Evolutionary conservation across 2,329 filamentous ascomycete species (phyloP).

Genomic region (Colletotrichum orbiculare): DNA sequence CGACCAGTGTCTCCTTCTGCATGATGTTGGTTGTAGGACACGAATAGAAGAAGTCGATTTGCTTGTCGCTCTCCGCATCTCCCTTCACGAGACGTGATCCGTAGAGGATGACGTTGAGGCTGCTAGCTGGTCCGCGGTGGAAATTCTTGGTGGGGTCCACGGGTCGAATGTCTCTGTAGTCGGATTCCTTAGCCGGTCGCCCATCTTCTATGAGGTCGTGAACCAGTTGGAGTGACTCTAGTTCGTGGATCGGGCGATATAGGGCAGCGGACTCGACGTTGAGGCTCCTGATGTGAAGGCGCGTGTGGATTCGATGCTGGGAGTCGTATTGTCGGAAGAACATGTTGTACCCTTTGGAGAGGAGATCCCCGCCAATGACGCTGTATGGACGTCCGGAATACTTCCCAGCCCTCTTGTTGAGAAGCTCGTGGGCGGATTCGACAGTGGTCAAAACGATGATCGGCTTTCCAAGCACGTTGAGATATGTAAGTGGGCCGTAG

Average conservation of each 20-base stretch:
- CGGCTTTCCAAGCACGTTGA: not conserved
- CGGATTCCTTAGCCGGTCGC: not conserved
- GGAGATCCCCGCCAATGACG: not conserved
- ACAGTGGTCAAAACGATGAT: constrained; percentile 17
- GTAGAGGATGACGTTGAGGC: constrained; percentile 7
- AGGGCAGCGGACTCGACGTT: not conserved
- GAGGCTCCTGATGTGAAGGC: constrained; percentile 7
- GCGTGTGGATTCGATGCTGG: constrained; percentile 8
- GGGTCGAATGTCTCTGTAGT: not conserved
- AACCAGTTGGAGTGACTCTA: constrained; percentile 18
- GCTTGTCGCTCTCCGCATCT: not conserved
- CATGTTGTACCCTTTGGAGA: constrained; percentile 9
- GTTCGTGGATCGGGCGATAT: constrained; percentile 1
- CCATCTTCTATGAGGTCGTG: constrained; percentile 7
- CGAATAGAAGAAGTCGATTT: constrained; percentile 6
- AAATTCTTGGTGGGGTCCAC: not conserved
- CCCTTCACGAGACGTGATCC: constrained; percentile 15
- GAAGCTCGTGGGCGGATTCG: constrained; percentile 23
- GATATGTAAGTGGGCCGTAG: constrained; percentile 15
- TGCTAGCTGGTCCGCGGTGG: not conserved
- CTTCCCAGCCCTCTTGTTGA: constrained; percentile 20
- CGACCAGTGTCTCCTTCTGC: not conserved
- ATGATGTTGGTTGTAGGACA: not conserved
- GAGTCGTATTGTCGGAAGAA: constrained; percentile 23
- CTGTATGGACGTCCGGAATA: constrained; percentile 16